Base-by-base conservation (phyloP, 129 eudicot genomes). In the Erigeron canadensis region DNA sequence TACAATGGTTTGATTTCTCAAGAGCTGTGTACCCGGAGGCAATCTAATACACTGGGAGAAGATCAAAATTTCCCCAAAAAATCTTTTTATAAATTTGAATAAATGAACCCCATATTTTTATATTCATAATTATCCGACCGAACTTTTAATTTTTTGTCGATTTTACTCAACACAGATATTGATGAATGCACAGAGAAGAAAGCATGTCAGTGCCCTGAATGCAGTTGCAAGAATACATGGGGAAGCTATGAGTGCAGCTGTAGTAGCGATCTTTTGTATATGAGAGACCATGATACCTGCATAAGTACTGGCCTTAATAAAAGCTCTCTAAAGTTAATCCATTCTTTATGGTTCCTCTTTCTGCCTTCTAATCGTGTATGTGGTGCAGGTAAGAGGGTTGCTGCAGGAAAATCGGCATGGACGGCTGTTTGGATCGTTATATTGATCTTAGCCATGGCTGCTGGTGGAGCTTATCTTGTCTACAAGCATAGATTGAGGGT, bases 221-320 rank as follows among this genome's bases (percentile, higher is more conserved):
- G 98, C 87, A 85, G 85, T 85, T 93, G 98, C 84, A 93, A 85
- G 77, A 79, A 93, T 76, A 93, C 96, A 4, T 93, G 98, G 99
- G 98, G 98, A 60, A 87, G 96, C 85, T 93, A 94, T 56, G 95
- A 94, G 0, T 94, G 98, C 76, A 65, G 86, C 39, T 94, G 96
- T 23, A 75, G 86, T 65, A 84, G 90, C 63, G 95, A 84, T 69
- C 89, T 89, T 56, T 80, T 94, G 84, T 93, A 93, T 61, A 93
- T 89, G 74, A 84, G 83, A 79, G 96, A 94, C 74, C 96, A 89
- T 37, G 98, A 89, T 80, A 93, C 96, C 50, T 93, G 98, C 89
- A 94, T 89, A 79, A 87, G 98, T 92, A 77, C 17, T 84, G 63
- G 78, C 38, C 13, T 37, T n/a, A 39, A 39, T 53, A 8, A 5